Evolutionary conservation across 495 filamentous ascomycete species (phyloP).

Genomic region (Parmelia sp.): DNA sequence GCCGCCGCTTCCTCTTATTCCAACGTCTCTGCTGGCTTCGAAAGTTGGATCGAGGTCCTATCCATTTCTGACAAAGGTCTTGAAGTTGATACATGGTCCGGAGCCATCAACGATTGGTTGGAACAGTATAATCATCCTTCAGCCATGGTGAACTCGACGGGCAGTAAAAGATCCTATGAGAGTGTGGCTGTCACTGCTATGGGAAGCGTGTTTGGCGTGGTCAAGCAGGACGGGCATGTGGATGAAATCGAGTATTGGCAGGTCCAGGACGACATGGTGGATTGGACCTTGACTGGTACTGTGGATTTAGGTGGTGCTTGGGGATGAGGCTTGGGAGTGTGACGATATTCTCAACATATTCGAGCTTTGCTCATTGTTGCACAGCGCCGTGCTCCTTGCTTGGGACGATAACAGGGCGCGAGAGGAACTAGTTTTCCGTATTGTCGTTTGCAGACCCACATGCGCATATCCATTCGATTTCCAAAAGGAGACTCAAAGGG

Average conservation of each 20-base stretch:
- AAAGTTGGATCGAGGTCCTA: conserved; percentile 26
- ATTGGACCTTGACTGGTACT: conserved; percentile 23
- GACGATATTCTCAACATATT: background rate
- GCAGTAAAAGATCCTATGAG: conserved; percentile 12
- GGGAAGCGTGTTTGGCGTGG: conserved; percentile 25
- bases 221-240: conserved; percentile 15
- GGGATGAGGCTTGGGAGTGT: conserved; percentile 7
- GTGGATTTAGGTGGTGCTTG: conserved; percentile 23
- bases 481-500: too few relatives aligned
- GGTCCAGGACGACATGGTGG: conserved; percentile 22
- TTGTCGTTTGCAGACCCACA: background rate
- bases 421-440: background rate
- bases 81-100: conserved; percentile 26
- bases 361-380: background rate
- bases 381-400: too few relatives aligned
- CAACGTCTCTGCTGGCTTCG: conserved; percentile 19
- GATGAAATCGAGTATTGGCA: conserved; percentile 24
- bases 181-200: conserved; percentile 24
- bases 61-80: conserved; percentile 21
- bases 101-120: conserved; percentile 20
- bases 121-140: conserved; percentile 19
- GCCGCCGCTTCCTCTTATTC: conserved; percentile 23
- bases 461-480: background rate
- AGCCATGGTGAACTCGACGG: conserved; percentile 24
- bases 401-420: background rate